Percentiles rank a stretch among this genome's conserved stretches.
These are phyloP conservation scores for Purpureocillium lavendulum DNA, from an alignment of 2,329 filamentous ascomycete species.

Conservation along the genomic window DNA sequence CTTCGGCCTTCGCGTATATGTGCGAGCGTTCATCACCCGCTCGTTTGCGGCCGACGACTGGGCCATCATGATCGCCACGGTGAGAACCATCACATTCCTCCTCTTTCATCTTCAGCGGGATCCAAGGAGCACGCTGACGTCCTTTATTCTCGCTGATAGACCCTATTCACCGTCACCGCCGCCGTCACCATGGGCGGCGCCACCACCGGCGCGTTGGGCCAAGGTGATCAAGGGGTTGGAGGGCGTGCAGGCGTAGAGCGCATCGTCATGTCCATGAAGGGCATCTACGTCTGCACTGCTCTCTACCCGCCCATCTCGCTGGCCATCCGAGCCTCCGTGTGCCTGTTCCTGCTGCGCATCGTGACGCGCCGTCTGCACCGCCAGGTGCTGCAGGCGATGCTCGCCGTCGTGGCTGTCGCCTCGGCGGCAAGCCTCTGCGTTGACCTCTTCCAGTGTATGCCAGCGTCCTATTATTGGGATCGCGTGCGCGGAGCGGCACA, in stretches of 20 bases:
- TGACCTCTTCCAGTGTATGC: slow-evolving; percentile 2
- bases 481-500: neutral
- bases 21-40: slow-evolving; percentile 1
- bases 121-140: too few relatives aligned
- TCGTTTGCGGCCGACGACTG: slow-evolving; percentile 3
- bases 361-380: slow-evolving; percentile 1
- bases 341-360: slow-evolving; percentile 5
- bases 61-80: slow-evolving; percentile 3
- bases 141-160: neutral
- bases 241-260: neutral
- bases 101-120: neutral
- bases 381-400: neutral
- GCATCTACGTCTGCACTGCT: slow-evolving; percentile 3
- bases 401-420: slow-evolving; percentile 2
- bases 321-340: slow-evolving; percentile 4
- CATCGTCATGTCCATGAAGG: neutral
- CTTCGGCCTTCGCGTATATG: slow-evolving; percentile 18
- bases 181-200: slow-evolving; percentile 3
- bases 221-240: neutral
- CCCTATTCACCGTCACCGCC: neutral
- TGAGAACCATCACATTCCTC: neutral
- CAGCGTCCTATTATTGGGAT: slow-evolving; percentile 5
- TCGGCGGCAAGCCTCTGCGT: neutral
- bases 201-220: slow-evolving; percentile 1
- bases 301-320: slow-evolving; percentile 3